Percentiles rank a stretch among this genome's conserved stretches.
These are phyloP conservation scores for Fonsecaea erecta DNA, from an alignment of 2,329 filamentous ascomycete genomes.

Conservation along the genomic window DNA sequence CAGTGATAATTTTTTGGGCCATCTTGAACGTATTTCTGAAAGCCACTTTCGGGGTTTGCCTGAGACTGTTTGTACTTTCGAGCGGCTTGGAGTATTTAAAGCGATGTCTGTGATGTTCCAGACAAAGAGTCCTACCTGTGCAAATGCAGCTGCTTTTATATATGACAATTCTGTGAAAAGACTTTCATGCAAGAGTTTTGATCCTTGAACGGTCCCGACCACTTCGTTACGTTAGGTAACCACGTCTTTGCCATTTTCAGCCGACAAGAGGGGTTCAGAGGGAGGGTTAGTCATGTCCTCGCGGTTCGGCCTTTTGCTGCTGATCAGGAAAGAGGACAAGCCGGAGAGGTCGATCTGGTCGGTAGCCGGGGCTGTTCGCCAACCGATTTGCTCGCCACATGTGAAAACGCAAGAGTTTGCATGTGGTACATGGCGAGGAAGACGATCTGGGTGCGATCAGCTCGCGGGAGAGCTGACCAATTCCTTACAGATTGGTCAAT, in stretches of 20 bases:
- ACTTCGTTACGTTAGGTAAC: constrained; percentile 1
- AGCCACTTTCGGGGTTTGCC: constrained; percentile 3
- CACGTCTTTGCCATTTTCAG: constrained; percentile 11
- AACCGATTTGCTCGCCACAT: background rate
- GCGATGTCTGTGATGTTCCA: background rate
- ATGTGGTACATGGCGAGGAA: background rate
- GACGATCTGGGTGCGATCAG: background rate
- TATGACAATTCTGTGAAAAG: background rate
- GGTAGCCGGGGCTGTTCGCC: background rate
- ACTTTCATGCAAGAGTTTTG: background rate
- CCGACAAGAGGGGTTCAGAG: background rate
- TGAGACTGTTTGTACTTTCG: background rate
- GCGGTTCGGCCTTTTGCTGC: constrained; percentile 14
- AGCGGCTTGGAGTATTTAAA: background rate
- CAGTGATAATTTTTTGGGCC: constrained; percentile 45
- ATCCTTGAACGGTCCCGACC: background rate
- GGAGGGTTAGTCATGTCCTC: constrained; percentile 30
- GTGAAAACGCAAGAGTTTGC: background rate
- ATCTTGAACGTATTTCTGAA: constrained; percentile 24
- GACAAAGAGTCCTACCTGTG: background rate
- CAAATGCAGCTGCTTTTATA: background rate
- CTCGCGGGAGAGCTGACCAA: background rate
- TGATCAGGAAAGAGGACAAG: background rate
- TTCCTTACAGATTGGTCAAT: background rate
- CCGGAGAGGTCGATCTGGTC: background rate